phyloP scores from a whole-genome alignment of 257 asterid genomes.

The Cynanchum wilfordii region DNA sequence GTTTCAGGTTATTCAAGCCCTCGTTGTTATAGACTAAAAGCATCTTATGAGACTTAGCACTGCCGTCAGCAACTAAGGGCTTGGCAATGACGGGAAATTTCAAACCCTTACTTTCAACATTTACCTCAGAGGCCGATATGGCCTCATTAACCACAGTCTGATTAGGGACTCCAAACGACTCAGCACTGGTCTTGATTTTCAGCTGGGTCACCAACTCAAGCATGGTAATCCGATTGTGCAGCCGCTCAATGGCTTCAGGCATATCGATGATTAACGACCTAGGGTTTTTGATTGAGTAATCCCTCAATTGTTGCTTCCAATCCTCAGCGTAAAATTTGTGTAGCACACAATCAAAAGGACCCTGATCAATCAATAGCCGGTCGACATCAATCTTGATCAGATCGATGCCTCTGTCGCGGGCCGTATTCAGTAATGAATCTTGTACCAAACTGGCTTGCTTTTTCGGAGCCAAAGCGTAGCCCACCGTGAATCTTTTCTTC shows the following conservation, averaged over 20 bases:
- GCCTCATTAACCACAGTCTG: conserved; percentile 52
- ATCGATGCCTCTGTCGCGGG: conserved; percentile 56
- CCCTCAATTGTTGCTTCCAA: conserved; percentile 53
- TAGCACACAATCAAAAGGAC: conserved; percentile 61
- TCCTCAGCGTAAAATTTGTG: conserved; percentile 62
- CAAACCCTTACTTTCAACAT: conserved; percentile 42
- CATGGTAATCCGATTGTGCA: conserved; percentile 70
- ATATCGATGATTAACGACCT: conserved; percentile 44
- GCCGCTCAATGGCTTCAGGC: conserved; percentile 58
- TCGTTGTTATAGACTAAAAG: conserved; percentile 49
- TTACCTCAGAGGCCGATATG: conserved; percentile 29
- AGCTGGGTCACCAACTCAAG: conserved; percentile 53
- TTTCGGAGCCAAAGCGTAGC: conserved; percentile 76
- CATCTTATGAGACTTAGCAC: conserved; percentile 74
- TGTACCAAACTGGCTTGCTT: conserved; percentile 69
- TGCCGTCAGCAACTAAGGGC: conserved; percentile 73
- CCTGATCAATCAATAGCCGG: conserved; percentile 56
- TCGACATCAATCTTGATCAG: conserved; percentile 53
- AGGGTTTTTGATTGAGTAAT: conserved; percentile 43
- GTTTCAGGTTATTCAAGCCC: conserved; percentile 57
- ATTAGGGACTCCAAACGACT: conserved; percentile 56
- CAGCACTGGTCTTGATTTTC: conserved; percentile 24
- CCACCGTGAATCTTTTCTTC: conserved; percentile 48
- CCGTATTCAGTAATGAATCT: conserved; percentile 44
- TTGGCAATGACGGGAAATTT: conserved; percentile 67